phyloP scores from a whole-genome alignment of 768 basidiomycete genomes.

The Termitomyces sp. region DNA sequence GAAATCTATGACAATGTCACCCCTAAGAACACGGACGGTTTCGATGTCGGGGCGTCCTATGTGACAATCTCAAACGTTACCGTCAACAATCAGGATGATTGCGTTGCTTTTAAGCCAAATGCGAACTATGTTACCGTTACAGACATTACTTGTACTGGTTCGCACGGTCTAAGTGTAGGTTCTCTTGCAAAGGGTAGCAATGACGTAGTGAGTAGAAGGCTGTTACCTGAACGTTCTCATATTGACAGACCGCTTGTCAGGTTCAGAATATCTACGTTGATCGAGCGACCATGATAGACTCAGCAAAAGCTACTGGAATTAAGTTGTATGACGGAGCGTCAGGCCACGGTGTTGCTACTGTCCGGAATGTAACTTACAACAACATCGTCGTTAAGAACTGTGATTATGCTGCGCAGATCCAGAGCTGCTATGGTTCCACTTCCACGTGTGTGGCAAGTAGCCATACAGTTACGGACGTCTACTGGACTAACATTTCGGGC shows the following conservation, averaged over 20 bases:
- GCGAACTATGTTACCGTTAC: conserved; percentile 21
- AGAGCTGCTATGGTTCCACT: conserved; percentile 22
- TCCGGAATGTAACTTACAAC: conserved; percentile 23
- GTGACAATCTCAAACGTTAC: conserved; percentile 23
- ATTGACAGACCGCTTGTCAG: background rate
- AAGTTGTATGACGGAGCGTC: conserved; percentile 24
- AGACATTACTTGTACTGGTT: conserved; percentile 25
- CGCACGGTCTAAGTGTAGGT: conserved; percentile 25
- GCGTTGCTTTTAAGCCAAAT: conserved; percentile 25
- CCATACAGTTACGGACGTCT: conserved; percentile 19
- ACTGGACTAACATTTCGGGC: conserved; percentile 20
- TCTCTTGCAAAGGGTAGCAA: conserved; percentile 16
- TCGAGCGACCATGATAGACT: conserved; percentile 24
- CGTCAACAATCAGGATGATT: conserved; percentile 25
- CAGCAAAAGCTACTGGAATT: conserved; percentile 25
- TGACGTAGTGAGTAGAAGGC: conserved; percentile 10
- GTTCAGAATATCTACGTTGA: conserved; percentile 22
- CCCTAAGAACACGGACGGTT: conserved; percentile 27
- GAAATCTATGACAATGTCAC: conserved; percentile 18
- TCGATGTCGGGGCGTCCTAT: conserved; percentile 21
- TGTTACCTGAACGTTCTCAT: background rate
- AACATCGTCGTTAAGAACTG: conserved; percentile 23
- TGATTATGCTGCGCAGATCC: conserved; percentile 27
- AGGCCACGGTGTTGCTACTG: conserved; percentile 23
- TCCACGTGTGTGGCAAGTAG: conserved; percentile 19